These are phyloP conservation scores for Teratosphaeria zuluensis DNA, from an alignment of 2,329 filamentous ascomycete genomes.

Conservation along the genomic window DNA sequence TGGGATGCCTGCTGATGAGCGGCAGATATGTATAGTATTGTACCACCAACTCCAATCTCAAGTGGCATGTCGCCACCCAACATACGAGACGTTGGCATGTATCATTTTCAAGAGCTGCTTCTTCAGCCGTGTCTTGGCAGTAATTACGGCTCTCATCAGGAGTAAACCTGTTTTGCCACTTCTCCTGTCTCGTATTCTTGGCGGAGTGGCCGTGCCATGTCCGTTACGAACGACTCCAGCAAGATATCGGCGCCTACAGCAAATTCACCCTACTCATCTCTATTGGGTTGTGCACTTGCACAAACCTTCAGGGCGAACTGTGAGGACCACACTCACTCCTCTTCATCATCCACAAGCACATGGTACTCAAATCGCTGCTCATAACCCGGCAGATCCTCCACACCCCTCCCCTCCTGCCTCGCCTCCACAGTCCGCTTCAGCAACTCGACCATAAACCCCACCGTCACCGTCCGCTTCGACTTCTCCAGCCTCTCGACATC, in stretches of 20 bases:
- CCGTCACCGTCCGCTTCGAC: neutral
- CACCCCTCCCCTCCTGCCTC: neutral
- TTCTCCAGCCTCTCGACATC: neutral
- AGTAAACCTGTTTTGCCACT: no score
- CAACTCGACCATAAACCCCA: neutral
- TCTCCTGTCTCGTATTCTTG: no score
- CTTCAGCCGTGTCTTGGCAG: neutral
- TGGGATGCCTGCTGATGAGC: neutral
- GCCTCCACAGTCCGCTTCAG: neutral
- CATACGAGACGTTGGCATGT: neutral
- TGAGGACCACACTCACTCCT: neutral
- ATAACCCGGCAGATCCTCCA: neutral
- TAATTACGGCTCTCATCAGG: no score
- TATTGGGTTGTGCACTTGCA: no score
- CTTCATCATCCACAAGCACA: neutral
- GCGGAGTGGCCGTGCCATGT: no score
- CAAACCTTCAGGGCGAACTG: no score
- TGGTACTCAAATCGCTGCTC: neutral
- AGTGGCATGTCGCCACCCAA: neutral
- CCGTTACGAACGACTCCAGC: no score
- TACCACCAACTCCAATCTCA: neutral
- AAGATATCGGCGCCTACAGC: no score
- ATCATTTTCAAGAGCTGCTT: neutral
- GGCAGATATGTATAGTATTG: neutral
- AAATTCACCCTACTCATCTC: no score